Base-by-base conservation (phyloP, 2,329 filamentous ascomycete species). In the Arachnopeziza araneosa region DNA sequence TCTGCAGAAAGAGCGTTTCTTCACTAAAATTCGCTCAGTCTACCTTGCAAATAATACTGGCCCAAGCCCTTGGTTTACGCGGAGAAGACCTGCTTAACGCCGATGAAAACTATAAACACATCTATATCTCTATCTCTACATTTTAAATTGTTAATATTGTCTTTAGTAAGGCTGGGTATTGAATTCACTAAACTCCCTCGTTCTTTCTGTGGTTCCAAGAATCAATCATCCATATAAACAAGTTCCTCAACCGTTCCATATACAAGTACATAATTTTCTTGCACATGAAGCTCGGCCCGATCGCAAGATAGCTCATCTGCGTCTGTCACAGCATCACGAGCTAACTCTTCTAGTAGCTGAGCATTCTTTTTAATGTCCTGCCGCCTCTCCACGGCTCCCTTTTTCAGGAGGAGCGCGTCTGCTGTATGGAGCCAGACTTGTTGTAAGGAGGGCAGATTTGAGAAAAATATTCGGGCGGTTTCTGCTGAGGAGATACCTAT, bases 301-400 rank as follows among this genome's bases (percentile, higher is more conserved):
- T 55, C 55, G 54, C 53, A 60, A 26, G 56, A 60, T 21, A 57
- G 24, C 36, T 19, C 32, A 44, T 60, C 58, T 4, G 58, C 58
- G 2, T 24, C 50, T 8, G 58, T 60, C 8, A 57, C n/a, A 1
- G 24, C 50, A 9, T 49, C 54, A 17, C 21, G 24, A 14, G 57
- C 36, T 50, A 60, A 50, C 50, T 56, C 54, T 17, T 50, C 7
- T 21, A 56, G 9, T n/a, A 48, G 50, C 24, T 60, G 58, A 26
- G 23, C 58, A 51, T 54, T 54, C 30, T 26, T 60, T 23, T 60
- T 60, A 24, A 60, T 60, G 24, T 60, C 58, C 19, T 57, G 54
- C 50, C 30, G 19, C 56, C 58, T 60, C 54, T 56, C 54, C 2
- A 57, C 32, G 21, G 24, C 54, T 17, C 30, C 14, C 50, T 36